phyloP scores from a whole-genome alignment of 2,329 filamentous ascomycete species.

The Pseudocercospora fijiensis region DNA sequence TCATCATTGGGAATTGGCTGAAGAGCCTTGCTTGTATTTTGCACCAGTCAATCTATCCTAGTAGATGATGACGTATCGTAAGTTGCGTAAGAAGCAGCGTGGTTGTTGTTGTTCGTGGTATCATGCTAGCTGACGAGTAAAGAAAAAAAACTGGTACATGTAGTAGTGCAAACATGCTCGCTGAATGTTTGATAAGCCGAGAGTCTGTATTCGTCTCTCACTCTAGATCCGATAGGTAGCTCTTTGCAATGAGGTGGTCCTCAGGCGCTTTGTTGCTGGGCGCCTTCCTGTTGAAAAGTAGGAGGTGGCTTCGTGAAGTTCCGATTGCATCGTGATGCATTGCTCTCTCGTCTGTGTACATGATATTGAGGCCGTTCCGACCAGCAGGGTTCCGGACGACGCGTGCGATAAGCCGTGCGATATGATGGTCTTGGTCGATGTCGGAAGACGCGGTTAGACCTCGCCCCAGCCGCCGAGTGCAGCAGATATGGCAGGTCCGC shows the following conservation, averaged over 20 bases:
- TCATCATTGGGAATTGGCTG: background rate
- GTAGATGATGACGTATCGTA: background rate
- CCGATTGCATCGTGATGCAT: background rate
- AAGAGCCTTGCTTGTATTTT: background rate
- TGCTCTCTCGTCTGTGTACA: background rate
- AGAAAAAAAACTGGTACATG: background rate
- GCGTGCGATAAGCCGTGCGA: background rate
- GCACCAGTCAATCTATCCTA: background rate
- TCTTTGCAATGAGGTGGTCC: background rate
- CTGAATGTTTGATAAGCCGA: background rate
- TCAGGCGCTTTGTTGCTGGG: background rate
- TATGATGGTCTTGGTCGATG: background rate
- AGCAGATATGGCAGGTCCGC: slow-evolving; percentile 34
- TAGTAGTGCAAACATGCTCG: slow-evolving; percentile 3
- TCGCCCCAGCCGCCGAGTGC: slow-evolving; percentile 76
- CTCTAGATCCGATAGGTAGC: slow-evolving; percentile 4
- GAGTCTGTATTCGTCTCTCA: background rate
- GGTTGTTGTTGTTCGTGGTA: background rate
- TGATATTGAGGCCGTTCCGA: background rate
- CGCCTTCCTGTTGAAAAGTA: background rate
- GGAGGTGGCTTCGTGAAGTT: background rate
- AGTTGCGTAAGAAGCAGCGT: background rate
- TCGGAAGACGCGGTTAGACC: slow-evolving; percentile 47
- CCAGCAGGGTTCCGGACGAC: background rate
- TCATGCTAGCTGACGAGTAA: background rate